Conservation (phyloP, 2,329 filamentous ascomycete genomes). For the Colletotrichum gloeosporioides region DNA sequence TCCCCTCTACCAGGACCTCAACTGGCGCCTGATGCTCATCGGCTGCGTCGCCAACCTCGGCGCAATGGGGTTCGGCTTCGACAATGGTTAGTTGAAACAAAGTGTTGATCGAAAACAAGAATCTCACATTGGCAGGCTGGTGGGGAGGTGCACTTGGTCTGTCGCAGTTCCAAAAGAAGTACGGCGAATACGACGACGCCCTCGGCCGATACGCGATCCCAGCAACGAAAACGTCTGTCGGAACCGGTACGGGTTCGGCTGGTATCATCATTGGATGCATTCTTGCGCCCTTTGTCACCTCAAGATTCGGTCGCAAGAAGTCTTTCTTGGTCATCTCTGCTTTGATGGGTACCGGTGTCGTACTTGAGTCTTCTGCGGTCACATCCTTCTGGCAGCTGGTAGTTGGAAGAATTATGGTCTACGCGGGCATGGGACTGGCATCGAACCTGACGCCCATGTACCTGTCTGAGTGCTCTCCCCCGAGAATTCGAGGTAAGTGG, state of each 20-base stretch:
- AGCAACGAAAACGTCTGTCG: neutral
- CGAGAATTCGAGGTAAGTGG: neutral
- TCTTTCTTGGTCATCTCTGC: conserved; percentile 3
- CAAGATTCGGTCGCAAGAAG: conserved; percentile 3
- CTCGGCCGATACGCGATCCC: neutral
- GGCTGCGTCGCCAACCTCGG: neutral
- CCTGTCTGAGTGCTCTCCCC: neutral
- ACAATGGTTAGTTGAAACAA: neutral
- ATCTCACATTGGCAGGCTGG: neutral
- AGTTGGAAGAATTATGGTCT: conserved; percentile 2
- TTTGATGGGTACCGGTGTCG: neutral
- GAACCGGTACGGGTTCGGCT: neutral
- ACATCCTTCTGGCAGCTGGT: conserved; percentile 19
- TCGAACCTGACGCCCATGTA: conserved; percentile 1
- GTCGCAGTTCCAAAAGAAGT: neutral
- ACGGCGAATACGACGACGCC: neutral
- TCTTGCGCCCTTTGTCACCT: conserved; percentile 2
- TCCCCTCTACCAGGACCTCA: neutral
- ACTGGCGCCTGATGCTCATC: neutral
- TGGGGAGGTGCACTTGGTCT: neutral
- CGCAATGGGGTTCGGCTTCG: neutral
- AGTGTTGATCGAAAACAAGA: neutral
- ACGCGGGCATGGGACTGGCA: conserved; percentile 1
- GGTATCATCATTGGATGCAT: conserved; percentile 14
- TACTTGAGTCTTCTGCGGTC: conserved; percentile 1